Evolutionary conservation across 2,329 filamentous ascomycete genomes (phyloP).

Genomic region (Ophiostoma sp.): DNA sequence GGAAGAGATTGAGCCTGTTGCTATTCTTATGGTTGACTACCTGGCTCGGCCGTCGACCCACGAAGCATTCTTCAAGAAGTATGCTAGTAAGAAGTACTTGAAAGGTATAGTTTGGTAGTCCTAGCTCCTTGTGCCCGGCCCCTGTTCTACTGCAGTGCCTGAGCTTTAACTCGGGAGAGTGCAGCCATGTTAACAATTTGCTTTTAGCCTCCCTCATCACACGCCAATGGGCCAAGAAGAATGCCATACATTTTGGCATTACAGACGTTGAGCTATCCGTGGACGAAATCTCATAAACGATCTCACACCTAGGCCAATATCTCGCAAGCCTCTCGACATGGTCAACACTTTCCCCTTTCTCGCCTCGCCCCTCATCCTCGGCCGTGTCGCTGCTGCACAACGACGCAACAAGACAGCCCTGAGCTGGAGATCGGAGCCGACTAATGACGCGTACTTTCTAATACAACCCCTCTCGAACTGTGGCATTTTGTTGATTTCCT

Average conservation of each 20-base stretch:
- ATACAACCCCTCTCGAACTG: slow-evolving; percentile 3
- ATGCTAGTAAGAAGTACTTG: slow-evolving; percentile 97
- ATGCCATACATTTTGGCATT: slow-evolving; percentile 54
- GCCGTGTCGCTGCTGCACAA: neutral
- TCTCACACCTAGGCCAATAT: neutral
- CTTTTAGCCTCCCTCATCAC: slow-evolving; percentile 76
- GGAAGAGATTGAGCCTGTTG: slow-evolving; percentile 86
- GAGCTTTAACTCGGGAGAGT: neutral
- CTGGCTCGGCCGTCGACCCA: slow-evolving; percentile 83
- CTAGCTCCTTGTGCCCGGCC: too few species aligned
- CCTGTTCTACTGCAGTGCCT: too few species aligned
- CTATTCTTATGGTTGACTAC: slow-evolving; percentile 94
- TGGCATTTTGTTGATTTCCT: slow-evolving; percentile 10
- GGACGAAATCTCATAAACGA: slow-evolving; percentile 40
- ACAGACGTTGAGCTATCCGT: slow-evolving; percentile 45
- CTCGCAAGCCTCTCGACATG: neutral
- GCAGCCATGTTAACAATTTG: neutral
- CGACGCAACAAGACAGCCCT: neutral
- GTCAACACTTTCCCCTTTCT: neutral
- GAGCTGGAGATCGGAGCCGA: neutral
- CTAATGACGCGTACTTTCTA: slow-evolving; percentile 7
- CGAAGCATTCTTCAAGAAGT: slow-evolving; percentile 99
- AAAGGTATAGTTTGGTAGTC: slow-evolving; percentile 62
- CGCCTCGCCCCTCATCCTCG: neutral
- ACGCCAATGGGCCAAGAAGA: slow-evolving; percentile 88